Conservation (phyloP, 2,329 filamentous ascomycete genomes). For the Fusarium sp. region DNA sequence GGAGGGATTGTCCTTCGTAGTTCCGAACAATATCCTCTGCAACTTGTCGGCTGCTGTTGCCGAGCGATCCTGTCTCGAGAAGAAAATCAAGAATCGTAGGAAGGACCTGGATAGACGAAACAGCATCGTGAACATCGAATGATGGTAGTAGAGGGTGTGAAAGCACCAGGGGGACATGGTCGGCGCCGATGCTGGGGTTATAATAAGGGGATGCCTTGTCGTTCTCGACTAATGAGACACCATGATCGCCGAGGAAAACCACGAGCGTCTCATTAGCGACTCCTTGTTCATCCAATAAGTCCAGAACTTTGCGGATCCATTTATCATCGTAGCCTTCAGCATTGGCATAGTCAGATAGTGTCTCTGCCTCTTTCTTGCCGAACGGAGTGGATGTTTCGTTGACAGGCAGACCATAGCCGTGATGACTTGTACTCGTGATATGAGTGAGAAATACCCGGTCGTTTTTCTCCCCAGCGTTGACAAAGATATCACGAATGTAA, state of each 20-base stretch:
- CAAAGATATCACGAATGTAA: slow-evolving; percentile 44
- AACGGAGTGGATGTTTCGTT: slow-evolving; percentile 22
- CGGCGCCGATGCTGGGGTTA: slow-evolving; percentile 38
- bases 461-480: slow-evolving; percentile 39
- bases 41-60: not conserved
- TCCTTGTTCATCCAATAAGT: slow-evolving; percentile 39
- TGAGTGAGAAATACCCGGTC: slow-evolving; percentile 47
- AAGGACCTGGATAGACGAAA: slow-evolving; percentile 41
- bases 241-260: slow-evolving; percentile 45
- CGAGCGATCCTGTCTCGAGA: slow-evolving; percentile 34
- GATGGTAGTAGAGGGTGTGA: slow-evolving; percentile 43
- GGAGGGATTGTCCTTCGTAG: not conserved
- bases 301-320: slow-evolving; percentile 22
- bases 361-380: not conserved
- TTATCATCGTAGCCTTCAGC: not conserved
- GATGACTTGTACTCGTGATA: slow-evolving; percentile 46
- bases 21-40: not conserved
- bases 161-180: slow-evolving; percentile 43
- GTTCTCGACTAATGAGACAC: slow-evolving; percentile 43
- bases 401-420: slow-evolving; percentile 17
- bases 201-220: slow-evolving; percentile 39
- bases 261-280: slow-evolving; percentile 46
- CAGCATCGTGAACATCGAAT: slow-evolving; percentile 37
- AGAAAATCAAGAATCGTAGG: slow-evolving; percentile 47
- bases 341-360: not conserved